Base-by-base conservation (phyloP, 805 yeast species). In the Cyberlindnera nakhonratchasimensis region DNA sequence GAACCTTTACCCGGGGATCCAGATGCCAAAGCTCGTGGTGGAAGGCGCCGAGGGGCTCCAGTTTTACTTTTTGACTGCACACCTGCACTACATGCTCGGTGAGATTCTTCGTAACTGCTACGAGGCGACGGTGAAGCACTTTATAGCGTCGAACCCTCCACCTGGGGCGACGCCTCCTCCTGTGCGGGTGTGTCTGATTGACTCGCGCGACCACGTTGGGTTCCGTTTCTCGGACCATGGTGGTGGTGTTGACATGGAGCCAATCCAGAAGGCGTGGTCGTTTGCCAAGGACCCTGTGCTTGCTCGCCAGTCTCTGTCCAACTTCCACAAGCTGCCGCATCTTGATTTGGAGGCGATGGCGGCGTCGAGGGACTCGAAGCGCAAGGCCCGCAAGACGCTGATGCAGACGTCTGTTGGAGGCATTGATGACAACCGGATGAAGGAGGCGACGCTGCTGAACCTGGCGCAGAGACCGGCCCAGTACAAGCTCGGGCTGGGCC, bases 211-310 rank as follows among this genome's bases (percentile, higher is more conserved):
- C 29, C 77, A 80, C 35, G 80, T 87, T 21, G 69, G 81, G 4
- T 83, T 91, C 59, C 72, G 96, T 39, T 78, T 91, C 37, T 80
- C 91, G 5, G 99, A 91, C 62, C 81, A 76, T 51, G 97, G 96
- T 3, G 97, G 97, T 22, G 99, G 98, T 2, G 67, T 91, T 37
- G 70, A 75, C 10, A 71, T 73, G 34, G 75, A 74, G 17, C 72
- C 79, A 25, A 69, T 85, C 26, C 69, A 71, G 13, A 75, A 80
- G 32, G 71, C 89, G 8, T 91, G 96, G 96, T 85, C 95, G 0
- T 91, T 93, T 65, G 90, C 90, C 4, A 85, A 84, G 59, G 71
- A 74, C 19, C 80, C 86, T 4, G 72, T 70, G 39, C 56, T 75
- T 14, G 86, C 93, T 1, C 60, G 73, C 35, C 64, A 70, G 40